Evolutionary conservation across 2,329 filamentous ascomycete genomes (phyloP).

Genomic region (Fusarium paranaense): DNA sequence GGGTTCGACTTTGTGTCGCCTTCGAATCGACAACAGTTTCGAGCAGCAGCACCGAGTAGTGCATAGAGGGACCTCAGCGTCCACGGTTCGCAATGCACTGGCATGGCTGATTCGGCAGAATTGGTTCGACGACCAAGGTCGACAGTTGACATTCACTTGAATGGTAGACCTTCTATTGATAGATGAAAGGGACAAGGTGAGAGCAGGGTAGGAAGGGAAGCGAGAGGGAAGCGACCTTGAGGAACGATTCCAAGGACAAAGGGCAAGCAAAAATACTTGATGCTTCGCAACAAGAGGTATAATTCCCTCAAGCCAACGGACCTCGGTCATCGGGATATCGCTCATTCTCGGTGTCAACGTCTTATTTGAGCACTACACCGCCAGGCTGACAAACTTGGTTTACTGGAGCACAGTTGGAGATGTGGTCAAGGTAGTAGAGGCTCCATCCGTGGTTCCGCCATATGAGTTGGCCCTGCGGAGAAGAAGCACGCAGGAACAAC

Average conservation of each 20-base stretch:
- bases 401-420: neutral
- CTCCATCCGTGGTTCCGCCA: neutral
- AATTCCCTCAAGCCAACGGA: neutral
- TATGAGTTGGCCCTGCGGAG: neutral
- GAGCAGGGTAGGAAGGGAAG: neutral
- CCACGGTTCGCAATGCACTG: neutral
- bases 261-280: neutral
- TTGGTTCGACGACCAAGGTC: neutral
- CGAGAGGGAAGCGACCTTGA: neutral
- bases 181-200: neutral
- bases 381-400: neutral
- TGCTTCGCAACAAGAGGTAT: neutral
- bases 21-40: neutral
- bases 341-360: neutral
- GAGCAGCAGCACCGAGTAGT: neutral
- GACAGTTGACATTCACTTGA: neutral
- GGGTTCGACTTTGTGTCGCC: neutral
- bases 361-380: neutral
- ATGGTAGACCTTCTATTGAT: neutral
- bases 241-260: neutral
- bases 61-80: neutral
- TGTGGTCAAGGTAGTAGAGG: neutral
- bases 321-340: neutral
- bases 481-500: neutral
- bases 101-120: neutral